Evolutionary conservation across 106 monocot genomes (phyloP).

Genomic region (Acanthochlamys bracteata): DNA sequence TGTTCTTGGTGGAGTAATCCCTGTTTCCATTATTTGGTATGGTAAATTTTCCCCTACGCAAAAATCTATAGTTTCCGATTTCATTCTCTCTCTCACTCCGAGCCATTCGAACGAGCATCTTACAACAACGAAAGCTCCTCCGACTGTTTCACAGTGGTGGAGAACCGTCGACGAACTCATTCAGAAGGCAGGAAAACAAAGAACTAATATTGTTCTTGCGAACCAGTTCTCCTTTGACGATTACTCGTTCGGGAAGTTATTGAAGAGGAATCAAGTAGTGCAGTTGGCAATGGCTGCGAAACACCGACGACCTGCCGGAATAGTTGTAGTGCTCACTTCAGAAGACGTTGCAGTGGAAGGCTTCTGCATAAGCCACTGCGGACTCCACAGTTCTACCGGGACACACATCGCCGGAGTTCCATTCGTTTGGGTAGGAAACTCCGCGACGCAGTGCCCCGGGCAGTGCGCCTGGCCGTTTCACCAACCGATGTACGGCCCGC

Average conservation of each 20-base stretch:
- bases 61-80: conserved; percentile 46
- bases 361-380: conserved; percentile 58
- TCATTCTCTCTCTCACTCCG: conserved; percentile 51
- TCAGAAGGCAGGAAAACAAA: conserved; percentile 5
- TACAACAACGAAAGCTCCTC: not conserved
- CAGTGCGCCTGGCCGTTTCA: conserved; percentile 65
- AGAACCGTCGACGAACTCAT: conserved; percentile 12
- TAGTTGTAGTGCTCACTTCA: conserved; percentile 31
- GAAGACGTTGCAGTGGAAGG: conserved; percentile 49
- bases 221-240: conserved; percentile 14
- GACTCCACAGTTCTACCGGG: conserved; percentile 14
- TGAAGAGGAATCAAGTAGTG: conserved; percentile 13
- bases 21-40: conserved; percentile 63
- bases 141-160: conserved; percentile 45
- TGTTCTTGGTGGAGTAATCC: conserved; percentile 53
- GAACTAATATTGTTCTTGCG: not conserved
- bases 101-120: not conserved
- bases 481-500: conserved; percentile 48
- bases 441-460: conserved; percentile 43
- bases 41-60: conserved; percentile 61
- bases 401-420: conserved; percentile 5
- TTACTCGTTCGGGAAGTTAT: conserved; percentile 30
- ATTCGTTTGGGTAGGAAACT: conserved; percentile 47
- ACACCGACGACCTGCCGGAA: conserved; percentile 8
- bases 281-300: not conserved